phyloP scores from a whole-genome alignment of 768 basidiomycete species.

The Mycena filopes region DNA sequence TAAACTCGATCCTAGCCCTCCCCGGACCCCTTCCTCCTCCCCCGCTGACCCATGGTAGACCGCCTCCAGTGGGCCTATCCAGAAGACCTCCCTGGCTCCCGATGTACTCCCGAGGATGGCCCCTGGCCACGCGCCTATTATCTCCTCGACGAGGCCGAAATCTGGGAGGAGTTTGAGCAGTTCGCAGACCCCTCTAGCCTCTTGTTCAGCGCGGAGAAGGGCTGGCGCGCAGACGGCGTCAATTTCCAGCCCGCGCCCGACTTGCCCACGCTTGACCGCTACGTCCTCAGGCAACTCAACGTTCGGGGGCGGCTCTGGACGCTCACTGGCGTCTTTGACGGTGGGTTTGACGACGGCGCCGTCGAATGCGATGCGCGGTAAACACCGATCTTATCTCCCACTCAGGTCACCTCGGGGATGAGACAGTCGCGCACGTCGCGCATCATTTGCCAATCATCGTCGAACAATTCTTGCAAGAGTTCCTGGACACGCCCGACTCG shows the following conservation, averaged over 20 bases:
- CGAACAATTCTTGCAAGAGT: conserved; percentile 63
- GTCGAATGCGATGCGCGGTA: conserved; percentile 21
- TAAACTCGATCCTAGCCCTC: conserved; percentile 20
- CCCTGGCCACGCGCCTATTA: conserved; percentile 73
- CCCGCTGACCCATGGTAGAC: conserved; percentile 28
- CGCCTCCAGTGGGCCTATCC: conserved; percentile 55
- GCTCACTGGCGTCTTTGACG: conserved; percentile 79
- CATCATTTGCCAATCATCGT: conserved; percentile 76
- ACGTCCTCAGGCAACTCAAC: conserved; percentile 66
- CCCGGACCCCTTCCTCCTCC: neutral
- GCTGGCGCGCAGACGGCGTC: conserved; percentile 63
- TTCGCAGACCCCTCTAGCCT: conserved; percentile 63
- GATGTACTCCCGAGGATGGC: conserved; percentile 72
- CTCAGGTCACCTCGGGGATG: conserved; percentile 74
- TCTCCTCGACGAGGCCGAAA: conserved; percentile 58
- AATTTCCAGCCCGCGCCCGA: conserved; percentile 74
- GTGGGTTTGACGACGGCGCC: conserved; percentile 47
- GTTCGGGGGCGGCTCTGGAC: conserved; percentile 68
- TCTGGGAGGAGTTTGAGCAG: conserved; percentile 62
- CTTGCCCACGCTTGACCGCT: conserved; percentile 70
- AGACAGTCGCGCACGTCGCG: conserved; percentile 75
- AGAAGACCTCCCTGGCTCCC: conserved; percentile 70
- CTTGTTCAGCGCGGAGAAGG: conserved; percentile 45
- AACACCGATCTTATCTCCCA: conserved; percentile 23
- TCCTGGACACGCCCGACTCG: conserved; percentile 49